A percentile compares a stretch with the other conserved stretches of the same genome.
phyloP scores from a whole-genome alignment of 306 rosid species.

The Sicyos baderoa region DNA sequence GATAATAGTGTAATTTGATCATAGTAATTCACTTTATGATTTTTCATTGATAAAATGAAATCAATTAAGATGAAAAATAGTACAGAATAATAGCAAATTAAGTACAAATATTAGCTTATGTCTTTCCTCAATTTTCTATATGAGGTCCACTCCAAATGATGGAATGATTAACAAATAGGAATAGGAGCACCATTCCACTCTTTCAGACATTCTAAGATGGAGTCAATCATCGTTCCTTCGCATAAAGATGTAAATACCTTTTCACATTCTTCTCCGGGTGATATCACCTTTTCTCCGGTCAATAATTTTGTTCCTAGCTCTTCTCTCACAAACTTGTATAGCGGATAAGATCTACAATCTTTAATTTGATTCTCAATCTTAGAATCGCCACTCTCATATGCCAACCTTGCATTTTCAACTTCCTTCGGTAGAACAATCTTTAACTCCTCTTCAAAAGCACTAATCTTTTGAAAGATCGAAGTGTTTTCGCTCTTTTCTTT shows the following conservation, averaged over 20 bases:
- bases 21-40: not conserved
- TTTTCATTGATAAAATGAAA: not conserved
- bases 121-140: not conserved
- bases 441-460: no score
- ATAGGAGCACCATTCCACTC: conserved; percentile 1
- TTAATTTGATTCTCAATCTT: not conserved
- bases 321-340: not conserved
- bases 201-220: not conserved
- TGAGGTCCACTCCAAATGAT: not conserved
- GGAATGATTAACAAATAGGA: not conserved
- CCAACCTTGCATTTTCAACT: conserved; percentile 35
- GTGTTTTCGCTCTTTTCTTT: no score
- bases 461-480: no score
- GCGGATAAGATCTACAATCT: not conserved
- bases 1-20: no score
- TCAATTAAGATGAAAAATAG: not conserved
- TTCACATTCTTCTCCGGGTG: not conserved
- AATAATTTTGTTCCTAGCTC: not conserved
- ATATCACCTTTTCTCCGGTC: not conserved
- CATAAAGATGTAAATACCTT: not conserved
- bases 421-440: conserved; percentile 55
- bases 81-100: not conserved
- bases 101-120: not conserved
- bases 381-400: not conserved
- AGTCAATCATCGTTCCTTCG: not conserved